These are phyloP conservation scores for Aquilaria yunnanensis DNA, from an alignment of 345 rosid species.

Conservation along the genomic window DNA sequence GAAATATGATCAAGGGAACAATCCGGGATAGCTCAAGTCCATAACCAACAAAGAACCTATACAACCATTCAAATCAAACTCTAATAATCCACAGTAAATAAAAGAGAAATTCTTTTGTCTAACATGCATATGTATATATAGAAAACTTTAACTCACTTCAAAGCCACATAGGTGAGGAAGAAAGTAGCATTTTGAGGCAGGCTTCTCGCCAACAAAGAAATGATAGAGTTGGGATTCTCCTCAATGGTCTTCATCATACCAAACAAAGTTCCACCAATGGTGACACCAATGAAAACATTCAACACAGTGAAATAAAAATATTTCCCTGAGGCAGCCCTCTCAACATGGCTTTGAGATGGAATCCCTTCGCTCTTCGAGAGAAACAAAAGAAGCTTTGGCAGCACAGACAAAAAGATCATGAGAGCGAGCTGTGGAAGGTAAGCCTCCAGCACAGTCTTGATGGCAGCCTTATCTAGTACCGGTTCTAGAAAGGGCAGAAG, in stretches of 20 bases:
- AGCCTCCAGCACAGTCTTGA: slow-evolving; percentile 71
- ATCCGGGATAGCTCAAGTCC: slow-evolving; percentile 92
- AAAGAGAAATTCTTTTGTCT: background rate
- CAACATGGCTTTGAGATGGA: slow-evolving; percentile 59
- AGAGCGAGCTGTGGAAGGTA: slow-evolving; percentile 90
- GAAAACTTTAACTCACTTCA: slow-evolving; percentile 43
- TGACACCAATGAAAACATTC: slow-evolving; percentile 88
- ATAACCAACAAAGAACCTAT: slow-evolving; percentile 78
- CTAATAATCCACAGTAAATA: background rate
- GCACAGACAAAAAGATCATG: slow-evolving; percentile 58
- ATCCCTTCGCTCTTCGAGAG: slow-evolving; percentile 85
- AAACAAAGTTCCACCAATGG: slow-evolving; percentile 65
- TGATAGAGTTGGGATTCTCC: slow-evolving; percentile 30
- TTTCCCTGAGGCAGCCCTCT: slow-evolving; percentile 85
- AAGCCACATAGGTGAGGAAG: slow-evolving; percentile 86
- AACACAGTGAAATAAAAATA: slow-evolving; percentile 72
- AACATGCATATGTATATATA: too few species aligned
- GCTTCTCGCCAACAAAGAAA: slow-evolving; percentile 45
- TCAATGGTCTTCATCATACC: slow-evolving; percentile 40
- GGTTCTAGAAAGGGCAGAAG: slow-evolving; percentile 64
- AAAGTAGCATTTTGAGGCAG: slow-evolving; percentile 81
- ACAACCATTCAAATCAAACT: background rate
- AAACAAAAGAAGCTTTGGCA: slow-evolving; percentile 69
- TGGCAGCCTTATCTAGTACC: slow-evolving; percentile 24
- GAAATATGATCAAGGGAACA: slow-evolving; percentile 72